Conservation (phyloP, 2,329 filamentous ascomycete species). For the Aspergillus sp. region DNA sequence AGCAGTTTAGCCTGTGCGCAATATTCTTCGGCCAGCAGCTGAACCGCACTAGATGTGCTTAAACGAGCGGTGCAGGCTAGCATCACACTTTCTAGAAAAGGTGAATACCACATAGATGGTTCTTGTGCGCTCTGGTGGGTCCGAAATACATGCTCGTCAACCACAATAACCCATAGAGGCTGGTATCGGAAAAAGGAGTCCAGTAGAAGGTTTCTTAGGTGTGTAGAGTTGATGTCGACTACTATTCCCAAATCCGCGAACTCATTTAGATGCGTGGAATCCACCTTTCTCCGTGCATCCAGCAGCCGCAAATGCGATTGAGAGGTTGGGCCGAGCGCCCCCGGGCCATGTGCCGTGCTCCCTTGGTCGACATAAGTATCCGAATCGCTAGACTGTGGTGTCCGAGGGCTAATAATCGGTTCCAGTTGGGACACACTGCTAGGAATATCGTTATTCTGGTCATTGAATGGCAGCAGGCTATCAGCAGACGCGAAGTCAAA, state of each 20-base stretch:
- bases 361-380: not conserved
- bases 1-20: not conserved
- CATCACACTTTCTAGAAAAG: not conserved
- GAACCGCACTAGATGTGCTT: not conserved
- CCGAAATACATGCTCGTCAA: not conserved
- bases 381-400: not conserved
- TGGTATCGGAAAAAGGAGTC: not conserved
- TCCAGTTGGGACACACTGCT: too few species aligned
- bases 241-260: not conserved
- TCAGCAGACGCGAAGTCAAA: too few species aligned
- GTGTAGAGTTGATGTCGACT: not conserved
- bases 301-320: not conserved
- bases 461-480: too few species aligned
- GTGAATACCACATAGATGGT: not conserved
- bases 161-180: not conserved
- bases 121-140: not conserved
- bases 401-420: not conserved
- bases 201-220: not conserved
- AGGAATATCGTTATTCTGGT: too few species aligned
- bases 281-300: not conserved
- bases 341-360: not conserved
- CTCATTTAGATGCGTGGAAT: not conserved
- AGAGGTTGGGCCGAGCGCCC: not conserved
- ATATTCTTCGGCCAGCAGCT: not conserved
- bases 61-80: not conserved